Conservation (phyloP, 179 eudicot genomes). For the Beta lomatogona region DNA sequence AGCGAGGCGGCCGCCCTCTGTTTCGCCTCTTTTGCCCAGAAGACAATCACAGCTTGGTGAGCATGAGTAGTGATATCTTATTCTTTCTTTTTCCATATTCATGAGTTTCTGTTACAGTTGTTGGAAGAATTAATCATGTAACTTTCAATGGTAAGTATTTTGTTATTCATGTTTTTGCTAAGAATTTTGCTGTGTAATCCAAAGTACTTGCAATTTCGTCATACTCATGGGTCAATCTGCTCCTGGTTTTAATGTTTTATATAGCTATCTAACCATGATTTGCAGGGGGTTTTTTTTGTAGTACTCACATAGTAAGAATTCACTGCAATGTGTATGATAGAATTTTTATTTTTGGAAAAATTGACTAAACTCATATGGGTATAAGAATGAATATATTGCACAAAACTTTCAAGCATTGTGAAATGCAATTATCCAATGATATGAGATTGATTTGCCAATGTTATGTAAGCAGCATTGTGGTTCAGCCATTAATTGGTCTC, state of each 20-base stretch:
- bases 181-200: not conserved
- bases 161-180: not conserved
- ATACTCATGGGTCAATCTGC: not conserved
- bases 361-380: no score
- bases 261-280: no score
- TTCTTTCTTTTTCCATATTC: not conserved
- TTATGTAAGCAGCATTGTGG: not conserved
- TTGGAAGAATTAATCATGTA: not conserved
- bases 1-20: slow-evolving; percentile 24
- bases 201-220: not conserved
- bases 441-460: not conserved
- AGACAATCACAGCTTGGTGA: slow-evolving; percentile 35
- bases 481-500: not conserved
- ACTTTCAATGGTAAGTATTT: not conserved
- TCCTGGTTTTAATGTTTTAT: no score
- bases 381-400: no score
- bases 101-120: not conserved
- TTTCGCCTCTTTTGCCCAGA: slow-evolving; percentile 28
- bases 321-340: no score
- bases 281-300: no score
- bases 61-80: not conserved
- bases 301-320: no score
- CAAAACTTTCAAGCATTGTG: no score
- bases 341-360: no score
- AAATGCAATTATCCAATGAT: not conserved